These are phyloP conservation scores for Populus simonii DNA, from an alignment of 345 rosid species.

Conservation along the genomic window DNA sequence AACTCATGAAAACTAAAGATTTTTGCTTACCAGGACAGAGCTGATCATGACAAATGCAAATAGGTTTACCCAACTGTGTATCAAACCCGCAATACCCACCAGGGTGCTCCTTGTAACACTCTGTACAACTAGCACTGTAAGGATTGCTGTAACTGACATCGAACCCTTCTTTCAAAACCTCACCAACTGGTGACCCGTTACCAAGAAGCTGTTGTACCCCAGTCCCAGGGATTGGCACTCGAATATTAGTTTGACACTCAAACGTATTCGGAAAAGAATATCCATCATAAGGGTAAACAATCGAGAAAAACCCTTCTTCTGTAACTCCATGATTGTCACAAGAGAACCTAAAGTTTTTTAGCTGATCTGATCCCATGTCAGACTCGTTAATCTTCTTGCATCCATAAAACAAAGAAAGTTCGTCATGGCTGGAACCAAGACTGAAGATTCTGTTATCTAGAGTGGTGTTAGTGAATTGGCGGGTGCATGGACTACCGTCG, in stretches of 20 bases:
- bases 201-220: neutral
- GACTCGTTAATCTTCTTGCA: slow-evolving; percentile 1
- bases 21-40: slow-evolving; percentile 25
- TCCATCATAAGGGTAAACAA: slow-evolving; percentile 11
- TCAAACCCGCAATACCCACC: slow-evolving; percentile 42
- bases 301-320: slow-evolving; percentile 19
- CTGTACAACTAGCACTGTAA: slow-evolving; percentile 18
- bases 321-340: slow-evolving; percentile 4
- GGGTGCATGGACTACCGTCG: slow-evolving; percentile 16
- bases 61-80: slow-evolving; percentile 12
- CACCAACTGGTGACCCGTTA: slow-evolving; percentile 14
- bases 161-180: slow-evolving; percentile 41
- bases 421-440: neutral
- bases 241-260: slow-evolving; percentile 12
- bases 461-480: slow-evolving; percentile 17
- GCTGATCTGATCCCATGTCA: neutral
- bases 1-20: neutral
- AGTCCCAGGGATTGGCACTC: slow-evolving; percentile 14
- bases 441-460: slow-evolving; percentile 22
- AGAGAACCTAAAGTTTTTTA: neutral
- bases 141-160: slow-evolving; percentile 23
- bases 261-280: slow-evolving; percentile 9
- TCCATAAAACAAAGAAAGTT: slow-evolving; percentile 25
- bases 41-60: slow-evolving; percentile 33
- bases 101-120: slow-evolving; percentile 3